phyloP scores from a whole-genome alignment of 495 filamentous ascomycete species.

The Entonaema liquescens region DNA sequence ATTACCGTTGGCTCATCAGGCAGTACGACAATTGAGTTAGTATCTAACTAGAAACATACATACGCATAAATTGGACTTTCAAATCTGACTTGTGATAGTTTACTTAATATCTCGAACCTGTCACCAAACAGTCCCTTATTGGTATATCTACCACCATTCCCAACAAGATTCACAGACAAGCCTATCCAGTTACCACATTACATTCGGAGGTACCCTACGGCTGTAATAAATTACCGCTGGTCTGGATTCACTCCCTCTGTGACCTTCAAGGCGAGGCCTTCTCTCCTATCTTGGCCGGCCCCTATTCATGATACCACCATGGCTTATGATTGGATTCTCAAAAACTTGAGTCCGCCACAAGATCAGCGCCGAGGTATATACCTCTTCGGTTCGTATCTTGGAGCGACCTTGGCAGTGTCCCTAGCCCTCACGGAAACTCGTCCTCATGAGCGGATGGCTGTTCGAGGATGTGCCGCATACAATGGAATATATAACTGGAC shows the following conservation, averaged over 20 bases:
- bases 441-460: conserved; percentile 44
- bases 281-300: conserved; percentile 51
- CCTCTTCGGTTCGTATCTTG: conserved; percentile 60
- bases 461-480: conserved; percentile 57
- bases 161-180: conserved; percentile 22
- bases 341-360: conserved; percentile 44
- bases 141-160: conserved; percentile 51
- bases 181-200: conserved; percentile 45
- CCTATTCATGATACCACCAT: conserved; percentile 59
- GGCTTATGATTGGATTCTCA: conserved; percentile 56
- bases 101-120: conserved; percentile 47
- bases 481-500: conserved; percentile 67
- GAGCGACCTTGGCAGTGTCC: conserved; percentile 57
- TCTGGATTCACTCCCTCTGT: conserved; percentile 16
- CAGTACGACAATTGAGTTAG: conserved; percentile 42
- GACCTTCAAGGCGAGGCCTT: conserved; percentile 5
- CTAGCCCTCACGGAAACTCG: conserved; percentile 60
- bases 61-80: not conserved
- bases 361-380: conserved; percentile 50
- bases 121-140: conserved; percentile 43
- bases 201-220: conserved; percentile 44
- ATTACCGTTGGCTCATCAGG: conserved; percentile 43
- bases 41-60: not conserved
- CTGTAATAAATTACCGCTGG: conserved; percentile 57
- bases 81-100: conserved; percentile 27